Evolutionary conservation across 1,139 yeast species (phyloP), one percentile per base, ranked within the genome.

Genomic region (Martiniozyma asiatica): DNA sequence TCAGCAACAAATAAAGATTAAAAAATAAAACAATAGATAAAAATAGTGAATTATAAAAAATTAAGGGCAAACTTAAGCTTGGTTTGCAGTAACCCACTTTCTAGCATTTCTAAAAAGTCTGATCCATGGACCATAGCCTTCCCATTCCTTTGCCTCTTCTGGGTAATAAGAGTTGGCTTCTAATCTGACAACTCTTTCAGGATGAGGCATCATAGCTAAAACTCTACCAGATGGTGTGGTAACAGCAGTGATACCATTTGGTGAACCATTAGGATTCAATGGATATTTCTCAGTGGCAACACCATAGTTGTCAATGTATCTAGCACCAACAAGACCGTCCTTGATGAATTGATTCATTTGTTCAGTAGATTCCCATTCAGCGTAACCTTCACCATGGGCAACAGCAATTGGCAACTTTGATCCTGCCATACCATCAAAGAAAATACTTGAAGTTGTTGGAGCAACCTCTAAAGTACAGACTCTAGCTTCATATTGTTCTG

Each of bases 121-220:
- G 45, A 89, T 72, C 99, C 99, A 92, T 32, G 99, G 99, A 33
- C 93, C 93, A 48, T 77, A 72, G 12, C 64, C 68, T 25, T 75
- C 78, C 50, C 64, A 63, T 80, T 85, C 73, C 31, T 63, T 62
- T 29, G 73, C 73, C 49, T 78, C 77, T 33, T 68, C 74, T 30
- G 97, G 96, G 52, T 82, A 82, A 75, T 85, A 89, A 7, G 96
- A 84, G 61, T 87, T 87, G 37, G 93, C 64, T 56, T 82, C 94
- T 51, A 74, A 63, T 59, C 95, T 71, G 36, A 78, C 68, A 29
- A 84, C 92, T 62, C 99, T 82, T 59, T 92, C 99, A 16, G 99
- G 98, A 54, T 92, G 99, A 28, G 99, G 99, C 99, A 92, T 92
- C 85, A 92, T 73, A 3, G 97, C 97, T 48, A 92, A 64, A 4